Base-by-base conservation (phyloP, 177 flowering plant species). In the Vitis hybrid region DNA sequence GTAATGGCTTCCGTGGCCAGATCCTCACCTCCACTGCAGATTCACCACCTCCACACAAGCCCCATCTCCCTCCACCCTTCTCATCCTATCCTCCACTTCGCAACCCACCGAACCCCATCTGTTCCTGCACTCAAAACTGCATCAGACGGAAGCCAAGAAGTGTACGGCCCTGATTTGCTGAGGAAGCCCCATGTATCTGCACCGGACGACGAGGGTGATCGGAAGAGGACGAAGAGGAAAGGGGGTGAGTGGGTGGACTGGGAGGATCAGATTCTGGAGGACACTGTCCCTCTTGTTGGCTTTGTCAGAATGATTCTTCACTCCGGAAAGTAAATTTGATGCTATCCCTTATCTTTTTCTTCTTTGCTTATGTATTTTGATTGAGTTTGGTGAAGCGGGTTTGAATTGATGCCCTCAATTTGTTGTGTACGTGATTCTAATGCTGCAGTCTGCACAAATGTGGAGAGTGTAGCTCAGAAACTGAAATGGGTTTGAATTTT, bases 241-340 rank as follows among this genome's bases (percentile, higher is more conserved):
- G 79, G 6, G 80, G 48, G 48, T 39, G 48, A 72, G 52, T 82
- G 83, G 91, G 81, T 86, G 49, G 94, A 91, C 77, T 93, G 98
- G 98, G 98, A 95, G 71, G 90, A 95, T 70, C 80, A 77, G 86
- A 95, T 95, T 80, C 83, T 93, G 82, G 88, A 87, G 76, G 99
- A 91, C 51, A 95, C 99, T 2, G 97, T 93, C 9, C 99, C 99
- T 14, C 88, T 95, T 49, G 99, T 93, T 70, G 92, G 93, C 13
- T 85, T 93, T 68, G 96, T 88, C 26, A 83, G 92, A 77, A 93
- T 85, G 94, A 76, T 95, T 70, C 93, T 95, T 80, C 99, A 95
- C 74, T 87, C 98, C 69, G 92, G 90, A 70, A 86, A 72, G 97
- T 94, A 78, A 39, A 39, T 39, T 39, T 39, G 48, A 39, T 39